Evolutionary conservation across 108 stramenopile genomes (phyloP), one percentile per base, ranked within the genome.

Genomic region (Nannochloropsis salina): DNA sequence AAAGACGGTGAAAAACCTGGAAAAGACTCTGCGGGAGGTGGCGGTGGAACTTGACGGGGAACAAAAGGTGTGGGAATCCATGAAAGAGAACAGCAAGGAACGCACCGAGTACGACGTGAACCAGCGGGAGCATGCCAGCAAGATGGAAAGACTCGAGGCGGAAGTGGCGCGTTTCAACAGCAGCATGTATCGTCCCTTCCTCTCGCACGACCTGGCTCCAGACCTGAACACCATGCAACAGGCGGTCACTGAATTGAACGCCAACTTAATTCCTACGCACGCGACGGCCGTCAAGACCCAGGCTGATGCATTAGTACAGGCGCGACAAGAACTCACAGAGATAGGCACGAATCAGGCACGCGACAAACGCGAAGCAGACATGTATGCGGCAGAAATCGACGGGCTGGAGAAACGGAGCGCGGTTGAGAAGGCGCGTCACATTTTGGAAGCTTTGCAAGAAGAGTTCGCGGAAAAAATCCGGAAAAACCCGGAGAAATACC

Each of bases 131-230:
- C 11, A 81, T 44, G 18, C 81, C 41, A 86, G 44, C 80, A 81
- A 86, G 41, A 47, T 22, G 18, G 81, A 86, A 81, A 41, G 3
- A 2, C 85, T 86, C 44, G 80, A 86, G 44, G 42, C 61, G 8
- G 61, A 74, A n/a, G 20, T 74, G 20, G 6, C 61, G 20, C 61
- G 61, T n/a, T 74, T 74, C 61, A 74, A 74, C 61, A 74, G 61
- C 61, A 74, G 61, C 6, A 15, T 74, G 20, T 74, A 74, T n/a
- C 61, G 61, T 15, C 61, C 61, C 61, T n/a, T 74, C 8, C 6
- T 74, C 61, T n/a, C 61, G 4, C 61, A 74, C 15, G 61, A 74
- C 61, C 61, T 74, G 5, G n/a, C 61, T n/a, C 61, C 61, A 15
- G 61, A 74, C 20, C 61, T 74, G 20, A n/a, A 74, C n/a, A 8